Base-by-base conservation (phyloP, 179 eudicot genomes). In the Silene noctiflora region DNA sequence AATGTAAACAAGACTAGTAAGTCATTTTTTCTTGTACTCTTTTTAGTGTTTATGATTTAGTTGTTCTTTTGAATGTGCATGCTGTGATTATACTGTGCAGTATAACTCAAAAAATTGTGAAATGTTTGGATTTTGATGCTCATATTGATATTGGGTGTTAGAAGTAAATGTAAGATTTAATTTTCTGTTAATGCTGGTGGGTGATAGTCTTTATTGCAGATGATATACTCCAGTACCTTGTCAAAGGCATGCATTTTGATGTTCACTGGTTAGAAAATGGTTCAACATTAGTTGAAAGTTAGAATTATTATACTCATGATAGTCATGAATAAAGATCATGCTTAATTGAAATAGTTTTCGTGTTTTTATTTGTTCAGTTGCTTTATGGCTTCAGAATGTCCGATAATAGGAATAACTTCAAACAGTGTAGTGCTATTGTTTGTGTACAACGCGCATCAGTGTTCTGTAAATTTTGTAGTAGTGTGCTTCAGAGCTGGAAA, bases 21-120 rank as follows among this genome's bases (percentile, higher is more conserved):
- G 8, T 9, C 71, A 4, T 75, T 64, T 70, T 77, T 84, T 78
- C 86, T 75, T 74, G 84, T 84, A 85, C 42, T 76, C n/a, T 71
- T 51, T 55, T 76, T 6, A 77, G 10, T 25, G 39, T 62, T 71
- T 25, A n/a, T 67, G 20, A 12, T 67, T 4, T 68, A 33, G 58
- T 17, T 77, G 69, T 59, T 56, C 24, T 63, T 22, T 25, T 48
- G 42, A 53, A 64, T 78, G 39, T 42, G 48, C 48, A 42, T n/a
- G 74, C 19, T 71, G 73, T 70, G 27, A 58, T 22, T 58, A 55
- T 69, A 46, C 3, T 69, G 56, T 46, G n/a, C 12, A 4, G 14
- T 48, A 13, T 14, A 69, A 17, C 31, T 69, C 56, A 21, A 20
- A 42, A 42, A 42, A 20, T 69, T 69, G 35, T 53, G 20, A 27